phyloP scores from a whole-genome alignment of 2,329 filamentous ascomycete genomes.

The Alternaria alternata region DNA sequence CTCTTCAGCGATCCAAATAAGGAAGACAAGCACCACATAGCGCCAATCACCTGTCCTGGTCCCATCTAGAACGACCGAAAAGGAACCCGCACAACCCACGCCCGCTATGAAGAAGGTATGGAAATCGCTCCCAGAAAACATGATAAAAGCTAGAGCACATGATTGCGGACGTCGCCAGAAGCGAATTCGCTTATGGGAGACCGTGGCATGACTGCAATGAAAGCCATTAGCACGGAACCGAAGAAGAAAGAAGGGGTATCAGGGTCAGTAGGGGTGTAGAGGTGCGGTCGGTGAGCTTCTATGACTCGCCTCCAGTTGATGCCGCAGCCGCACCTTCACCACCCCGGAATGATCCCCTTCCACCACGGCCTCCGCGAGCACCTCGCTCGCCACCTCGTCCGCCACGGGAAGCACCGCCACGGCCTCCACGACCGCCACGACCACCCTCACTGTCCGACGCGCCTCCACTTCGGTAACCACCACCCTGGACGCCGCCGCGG shows the following conservation, averaged over 20 bases:
- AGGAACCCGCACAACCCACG: slow-evolving; percentile 32
- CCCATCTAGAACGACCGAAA: slow-evolving; percentile 12
- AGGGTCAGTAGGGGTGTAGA: slow-evolving; percentile 32
- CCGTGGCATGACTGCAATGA: slow-evolving; percentile 8
- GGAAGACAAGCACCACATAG: slow-evolving; percentile 13
- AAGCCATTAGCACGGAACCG: slow-evolving; percentile 24
- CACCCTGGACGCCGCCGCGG: slow-evolving; percentile 68
- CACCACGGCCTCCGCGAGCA: slow-evolving; percentile 53
- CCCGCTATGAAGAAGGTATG: slow-evolving; percentile 35
- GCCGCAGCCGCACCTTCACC: slow-evolving; percentile 47
- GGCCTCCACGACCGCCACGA: slow-evolving; percentile 62
- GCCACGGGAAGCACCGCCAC: slow-evolving; percentile 58
- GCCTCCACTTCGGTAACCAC: slow-evolving; percentile 83
- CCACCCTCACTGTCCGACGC: slow-evolving; percentile 80
- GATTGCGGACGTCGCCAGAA: slow-evolving; percentile 9
- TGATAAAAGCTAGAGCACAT: slow-evolving; percentile 20
- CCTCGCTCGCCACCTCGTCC: slow-evolving; percentile 59
- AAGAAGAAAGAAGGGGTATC: slow-evolving; percentile 42
- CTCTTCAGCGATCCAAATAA: slow-evolving; percentile 2
- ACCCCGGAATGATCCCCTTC: slow-evolving; percentile 42
- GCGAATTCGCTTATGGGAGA: background rate
- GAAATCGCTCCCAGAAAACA: slow-evolving; percentile 19
- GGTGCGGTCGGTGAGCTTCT: slow-evolving; percentile 23
- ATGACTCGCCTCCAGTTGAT: slow-evolving; percentile 51
- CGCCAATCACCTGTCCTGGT: slow-evolving; percentile 4